Evolutionary conservation across 768 basidiomycete genomes (phyloP), one percentile per base, ranked within the genome.

Genomic region (Auricularia sp.): DNA sequence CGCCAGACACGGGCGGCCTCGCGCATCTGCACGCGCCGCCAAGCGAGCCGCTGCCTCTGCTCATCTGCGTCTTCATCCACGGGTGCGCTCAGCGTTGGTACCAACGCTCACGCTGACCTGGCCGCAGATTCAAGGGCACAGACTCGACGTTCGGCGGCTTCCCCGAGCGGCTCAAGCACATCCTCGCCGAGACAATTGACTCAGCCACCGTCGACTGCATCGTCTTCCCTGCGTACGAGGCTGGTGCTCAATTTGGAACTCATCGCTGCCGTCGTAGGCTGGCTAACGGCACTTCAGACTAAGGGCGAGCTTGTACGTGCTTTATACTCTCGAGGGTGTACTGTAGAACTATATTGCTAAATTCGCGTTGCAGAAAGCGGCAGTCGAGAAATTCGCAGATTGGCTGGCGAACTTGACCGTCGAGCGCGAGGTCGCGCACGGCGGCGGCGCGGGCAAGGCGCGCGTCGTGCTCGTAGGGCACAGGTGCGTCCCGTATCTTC

Each of bases 151-250:
- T 94, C 67, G 79, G 77, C 43, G 78, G 80, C 64, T 98, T 97
- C 69, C 94, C 94, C 1, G 80, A 85, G 61, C 80, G 92, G 62
- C 77, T 98, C 35, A 83, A 84, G 65, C 91, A 96, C 70, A 74
- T 93, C 53, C 78, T 96, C 3, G 77, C 85, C 6, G 83, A 89
- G 70, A 87, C 84, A 0, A 77, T 90, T 33, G 72, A 77, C 2
- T 76, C 82, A 44, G 74, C 84, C 3, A 71, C 71, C 36, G 84
- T 90, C 10, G 90, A 95, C 72, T 88, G 83, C 66, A 75, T 87
- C n/a, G 78, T 92, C 14, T 97, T 96, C 71, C 94, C 94, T 29
- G 87, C 85, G 1, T 98, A 96, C 69, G 90, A 97, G 81, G 91
- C 90, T 67, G 65, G 78, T 56, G 35, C 29, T 65, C 23, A 18